These are phyloP conservation scores for Penicillium sclerotiorum DNA, from an alignment of 2,329 filamentous ascomycete species.

Conservation along the genomic window DNA sequence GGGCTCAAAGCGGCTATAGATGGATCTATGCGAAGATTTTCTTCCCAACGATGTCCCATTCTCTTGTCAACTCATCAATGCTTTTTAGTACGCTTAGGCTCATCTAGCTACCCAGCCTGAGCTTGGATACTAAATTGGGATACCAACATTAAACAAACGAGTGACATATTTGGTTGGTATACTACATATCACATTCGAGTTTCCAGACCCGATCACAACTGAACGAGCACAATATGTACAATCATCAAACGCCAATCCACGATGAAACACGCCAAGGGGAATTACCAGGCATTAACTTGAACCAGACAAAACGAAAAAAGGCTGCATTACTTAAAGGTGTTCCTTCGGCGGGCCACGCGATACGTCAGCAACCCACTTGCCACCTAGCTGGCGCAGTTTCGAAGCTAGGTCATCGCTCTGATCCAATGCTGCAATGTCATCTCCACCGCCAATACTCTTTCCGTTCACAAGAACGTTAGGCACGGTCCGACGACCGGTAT, in stretches of 20 bases:
- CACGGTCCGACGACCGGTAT: conserved; percentile 81
- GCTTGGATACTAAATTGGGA: no score
- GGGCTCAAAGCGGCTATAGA: no score
- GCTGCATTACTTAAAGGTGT: background rate
- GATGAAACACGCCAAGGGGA: background rate
- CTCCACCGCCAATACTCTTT: conserved; percentile 84
- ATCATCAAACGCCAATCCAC: background rate
- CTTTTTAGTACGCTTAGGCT: no score
- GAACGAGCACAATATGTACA: background rate
- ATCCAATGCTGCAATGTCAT: conserved; percentile 78
- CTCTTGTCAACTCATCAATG: no score
- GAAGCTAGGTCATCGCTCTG: conserved; percentile 66
- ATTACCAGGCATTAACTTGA: background rate
- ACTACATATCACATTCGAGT: background rate
- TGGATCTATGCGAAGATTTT: no score
- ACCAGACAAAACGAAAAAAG: background rate
- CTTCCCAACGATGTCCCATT: no score
- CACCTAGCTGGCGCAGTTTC: conserved; percentile 73
- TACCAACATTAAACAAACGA: background rate
- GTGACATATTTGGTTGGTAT: background rate
- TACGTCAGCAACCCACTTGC: conserved; percentile 60
- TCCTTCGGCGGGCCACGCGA: conserved; percentile 12
- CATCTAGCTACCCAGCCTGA: no score
- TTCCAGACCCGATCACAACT: background rate
- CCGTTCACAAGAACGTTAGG: conserved; percentile 90